Base-by-base conservation (phyloP, 805 yeast genomes). In the Metschnikowia aberdeeniae region DNA sequence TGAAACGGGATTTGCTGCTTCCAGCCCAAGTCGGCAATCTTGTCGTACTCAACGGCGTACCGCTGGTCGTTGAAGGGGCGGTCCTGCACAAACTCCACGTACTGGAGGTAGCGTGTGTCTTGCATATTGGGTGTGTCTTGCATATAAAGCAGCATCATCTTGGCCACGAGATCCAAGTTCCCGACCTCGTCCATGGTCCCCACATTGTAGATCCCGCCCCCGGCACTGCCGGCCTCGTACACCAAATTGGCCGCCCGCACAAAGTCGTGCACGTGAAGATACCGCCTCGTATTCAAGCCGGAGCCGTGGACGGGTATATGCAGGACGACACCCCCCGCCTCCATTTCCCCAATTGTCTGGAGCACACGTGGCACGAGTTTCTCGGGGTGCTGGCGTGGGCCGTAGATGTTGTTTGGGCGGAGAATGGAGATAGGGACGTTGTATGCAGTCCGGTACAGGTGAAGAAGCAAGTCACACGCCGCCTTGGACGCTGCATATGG, bases 401-500 rank as follows among this genome's bases (percentile, higher is more conserved):
- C 83, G 54, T 72, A 78, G 1, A 78, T 72, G 50, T 78, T 78
- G 52, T 77, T 77, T 33, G 78, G 68, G 32, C 83, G 62, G 4
- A 77, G 52, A 1, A 70, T 67, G 6, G 66, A 56, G 3, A 67
- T 58, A 0, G 77, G 78, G n/a, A 76, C 34, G 2, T 62, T 59
- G 51, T 59, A 78, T 27, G 77, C 69, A 44, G 62, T 64, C 32
- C 56, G 51, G 49, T 78, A 79, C 0, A 82, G 70, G 24, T 63
- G 53, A 2, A 74, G 67, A 3, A 78, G 66, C 58, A 78, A 54
- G 43, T 78, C 84, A 5, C 74, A 64, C 5, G 80, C 67, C 0
- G 82, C 83, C 52, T 79, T 78, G 10, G 81, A 64, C 0, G 82
- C 82, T 4, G 82, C 66, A 47, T 78, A 78, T 3, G 83, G 83